Evolutionary conservation across 2,329 filamentous ascomycete genomes (phyloP), one percentile per base, ranked within the genome.

Genomic region (Ophiosphaerella herpotricha): DNA sequence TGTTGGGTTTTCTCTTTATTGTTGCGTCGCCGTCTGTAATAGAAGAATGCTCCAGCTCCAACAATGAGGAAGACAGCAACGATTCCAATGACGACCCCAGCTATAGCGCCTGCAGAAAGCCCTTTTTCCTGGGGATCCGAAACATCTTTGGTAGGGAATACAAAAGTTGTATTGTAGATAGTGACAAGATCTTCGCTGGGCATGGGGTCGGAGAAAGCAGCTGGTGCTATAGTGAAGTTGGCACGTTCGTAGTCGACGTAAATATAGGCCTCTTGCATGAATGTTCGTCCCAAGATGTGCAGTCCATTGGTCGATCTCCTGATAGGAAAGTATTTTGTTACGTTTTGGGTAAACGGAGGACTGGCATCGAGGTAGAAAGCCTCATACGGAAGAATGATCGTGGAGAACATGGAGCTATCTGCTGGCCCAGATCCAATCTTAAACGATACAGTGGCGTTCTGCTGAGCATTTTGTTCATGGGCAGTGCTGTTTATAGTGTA

Each of bases 191-290:
- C 45, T 7, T 53, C 43, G 0, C 40, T 37, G 7, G 62, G 63
- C 56, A 63, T 57, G 0, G 60, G 55, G 8, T 70, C 54, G 1
- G 62, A 43, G 16, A 58, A 66, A 9, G 38, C 39, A 5, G 67
- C 67, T 13, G 58, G 64, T 2, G 65, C 64, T 9, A 74, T 49
- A 5, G 64, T 68, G 39, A 74, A 74, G 40, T 68, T 70, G 8
- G 45, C n/a, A 2, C 60, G 57, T 21, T 74, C 70, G 41, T 74
- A 74, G 45, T 75, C 70, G 12, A 72, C 71, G 29, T 71, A 41
- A 1, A 75, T 46, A 32, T 75, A 74, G 1, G 72, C 64, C 48
- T 74, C 71, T 42, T 75, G 72, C 0, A 75, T 44, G 24, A 75
- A 68, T 0, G 71, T 60, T 2, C 72, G 68, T 0, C 72, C 72